A percentile compares a stretch with the other conserved stretches of the same genome.
phyloP scores from a whole-genome alignment of 495 filamentous ascomycete species.

The Parachaetomium inaequale region DNA sequence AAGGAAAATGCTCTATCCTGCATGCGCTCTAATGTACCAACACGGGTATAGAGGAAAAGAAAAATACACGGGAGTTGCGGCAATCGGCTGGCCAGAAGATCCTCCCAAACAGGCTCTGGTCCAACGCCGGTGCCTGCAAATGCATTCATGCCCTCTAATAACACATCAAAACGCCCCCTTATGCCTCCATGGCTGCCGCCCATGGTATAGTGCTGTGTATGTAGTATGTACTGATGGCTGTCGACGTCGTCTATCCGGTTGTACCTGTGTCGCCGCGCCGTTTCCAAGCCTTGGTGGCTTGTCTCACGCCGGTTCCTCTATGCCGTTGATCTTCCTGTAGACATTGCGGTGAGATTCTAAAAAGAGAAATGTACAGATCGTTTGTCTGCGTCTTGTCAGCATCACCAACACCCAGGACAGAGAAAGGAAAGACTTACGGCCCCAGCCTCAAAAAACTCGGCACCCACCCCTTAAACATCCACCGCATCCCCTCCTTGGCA shows the following conservation, averaged over 20 bases:
- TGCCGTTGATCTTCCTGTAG: slow-evolving; percentile 51
- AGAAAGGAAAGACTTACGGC: slow-evolving; percentile 41
- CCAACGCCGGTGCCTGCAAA: slow-evolving; percentile 11
- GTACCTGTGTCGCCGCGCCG: neutral
- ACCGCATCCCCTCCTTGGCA: slow-evolving; percentile 71
- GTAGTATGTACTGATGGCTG: neutral
- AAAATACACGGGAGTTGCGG: neutral
- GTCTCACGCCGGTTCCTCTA: slow-evolving; percentile 28
- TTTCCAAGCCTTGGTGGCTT: neutral
- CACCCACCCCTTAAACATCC: slow-evolving; percentile 98
- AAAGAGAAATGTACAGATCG: slow-evolving; percentile 91
- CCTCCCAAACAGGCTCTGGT: neutral
- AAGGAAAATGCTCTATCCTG: neutral
- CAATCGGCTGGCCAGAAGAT: neutral
- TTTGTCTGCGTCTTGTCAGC: slow-evolving; percentile 54
- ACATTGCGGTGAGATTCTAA: slow-evolving; percentile 84
- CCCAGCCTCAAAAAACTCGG: slow-evolving; percentile 91
- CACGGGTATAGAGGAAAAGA: slow-evolving; percentile 10
- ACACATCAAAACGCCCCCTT: neutral
- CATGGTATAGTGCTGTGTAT: neutral
- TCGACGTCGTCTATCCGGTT: slow-evolving; percentile 2
- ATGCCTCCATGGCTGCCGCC: neutral
- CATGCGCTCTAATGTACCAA: neutral
- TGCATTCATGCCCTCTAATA: neutral
- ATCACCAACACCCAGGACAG: neutral